Base-by-base conservation (phyloP, 169 alveolate genomes). In the Plasmodium knowlesi region DNA sequence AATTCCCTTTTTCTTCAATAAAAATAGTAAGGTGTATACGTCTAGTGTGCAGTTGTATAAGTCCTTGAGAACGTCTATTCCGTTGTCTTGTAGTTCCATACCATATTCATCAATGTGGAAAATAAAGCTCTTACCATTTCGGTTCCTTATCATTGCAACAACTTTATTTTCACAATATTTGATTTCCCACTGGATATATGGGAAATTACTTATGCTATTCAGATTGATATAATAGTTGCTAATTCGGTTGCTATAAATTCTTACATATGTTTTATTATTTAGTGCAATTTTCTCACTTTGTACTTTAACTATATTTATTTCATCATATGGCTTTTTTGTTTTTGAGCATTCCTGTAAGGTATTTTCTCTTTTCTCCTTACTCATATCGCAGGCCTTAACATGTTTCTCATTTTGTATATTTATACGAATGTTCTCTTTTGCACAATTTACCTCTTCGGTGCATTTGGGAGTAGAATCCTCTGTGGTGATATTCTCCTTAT, bases 1-100 rank as follows among this genome's bases (percentile, higher is more conserved):
- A 39, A 89, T 78, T 78, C 94, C 94, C 53, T 72, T 89, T 89
- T 89, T 89, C 34, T 89, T 89, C 88, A 89, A 57, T 89, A 89
- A 34, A 37, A 89, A 89, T 57, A 89, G 67, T 61, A 89, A 78
- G 25, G 83, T 79, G 14, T 57, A 70, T 67, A 89, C 89, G 57
- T 89, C 89, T 8, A 89, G 34, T n/a, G 67, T 14, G 43, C 19
- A n/a, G 72, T 89, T 89, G 72, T 79, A 89, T 12, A 79, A 46
- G 39, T 89, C 94, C 30, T 61, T 89, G 67, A 89, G 41, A 57
- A 79, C 89, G 50, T 50, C 89, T 57, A 89, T 61, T 67, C 82
- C 83, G 39, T 89, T 89, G 54, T 89, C 94, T 67, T 57, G 50
- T 37, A 89, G 37, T 57, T 78, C 50, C 46, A 89, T 89, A 28